Evolutionary conservation across 1,139 yeast species (phyloP), one percentile per base, ranked within the genome.

Genomic region (Meyerozyma sp.): DNA sequence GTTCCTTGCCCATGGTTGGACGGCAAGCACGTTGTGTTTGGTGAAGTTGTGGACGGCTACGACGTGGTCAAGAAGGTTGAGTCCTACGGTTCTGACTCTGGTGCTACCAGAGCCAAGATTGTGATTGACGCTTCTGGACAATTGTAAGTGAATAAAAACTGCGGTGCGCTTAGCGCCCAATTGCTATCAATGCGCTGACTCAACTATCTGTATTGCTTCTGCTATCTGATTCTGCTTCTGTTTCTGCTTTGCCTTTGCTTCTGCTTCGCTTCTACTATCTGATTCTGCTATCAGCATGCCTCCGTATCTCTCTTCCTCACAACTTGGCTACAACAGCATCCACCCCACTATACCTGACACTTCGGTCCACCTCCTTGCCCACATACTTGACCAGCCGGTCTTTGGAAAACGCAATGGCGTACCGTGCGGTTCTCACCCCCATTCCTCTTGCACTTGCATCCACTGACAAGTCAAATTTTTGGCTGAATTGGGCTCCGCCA

Each of bases 21-120:
- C 67, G 98, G 98, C 68, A 86, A 85, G 78, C 98, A 93, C 84
- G 97, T 90, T 71, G 98, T 93, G 54, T 93, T 91, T 62, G 98
- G 98, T 70, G 97, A 91, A 79, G 97, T 93, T 58, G 68, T 73
- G 58, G 96, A 90, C 47, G 98, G 98, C 62, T 72, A 75, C 66
- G 96, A 91, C 62, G 68, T 90, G 61, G 96, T 93, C 72, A 86
- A 89, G 87, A 82, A 84, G 78, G 77, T 93, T 63, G 98, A 93
- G 79, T 56, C 82, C 51, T 76, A 71, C 62, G 98, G 98, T 67
- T 82, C 97, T 50, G 69, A 75, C 62, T 73, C 84, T 53, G 98
- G 98, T 75, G 74, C 86, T 56, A 82, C 98, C 66, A 75, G 75
- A 56, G 84, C 86, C 58, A 82, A 78, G 74, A 71, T 93, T 66